Evolutionary conservation across 768 basidiomycete genomes (phyloP), one percentile per base, ranked within the genome.

Genomic region (Pleurotus giganteus): DNA sequence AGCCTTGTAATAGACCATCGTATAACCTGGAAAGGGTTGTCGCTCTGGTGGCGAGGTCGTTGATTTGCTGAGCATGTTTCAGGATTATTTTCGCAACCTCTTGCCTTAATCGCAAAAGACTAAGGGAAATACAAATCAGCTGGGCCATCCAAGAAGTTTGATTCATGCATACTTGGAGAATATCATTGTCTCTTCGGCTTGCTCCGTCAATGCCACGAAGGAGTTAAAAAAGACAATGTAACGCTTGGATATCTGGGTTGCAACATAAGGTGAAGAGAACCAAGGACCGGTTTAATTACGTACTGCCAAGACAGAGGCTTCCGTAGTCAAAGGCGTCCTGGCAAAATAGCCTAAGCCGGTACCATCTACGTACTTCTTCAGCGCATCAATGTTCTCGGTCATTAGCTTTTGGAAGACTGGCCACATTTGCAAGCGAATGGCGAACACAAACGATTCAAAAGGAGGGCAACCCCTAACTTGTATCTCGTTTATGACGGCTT

Each of bases 161-260:
- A 32, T 47, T 17, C 12, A 8, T 27, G 65, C 85, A 60, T 64
- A 96, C 96, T 94, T 94, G 21, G 89, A 84, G 64, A 97, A 97
- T 44, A 98, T 89, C 94, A 98, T 97, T 7, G 91, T 91, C 66
- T 97, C 95, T 60, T 97, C 93, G 37, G 85, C 87, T 57, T 90
- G 87, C 34, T 81, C 81, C 2, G 90, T 91, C 59, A 99, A 71
- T 26, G 83, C 81, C 19, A 95, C 84, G 58, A 94, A 84, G 2
- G 88, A 84, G 57, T 85, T 87, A 76, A 98, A 98, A 63, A 97
- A 66, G 13, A 74, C 74, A 12, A 87, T 77, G 68, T 98, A 99
- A 55, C 85, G 83, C 47, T 76, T 79, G 66, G 88, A 90, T 12
- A 94, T 82, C 89, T 81, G 31, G 21, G 26, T 31, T 28, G 23